Evolutionary conservation across 148 eudicot genomes (phyloP).

Genomic region (Chenopodium album): DNA sequence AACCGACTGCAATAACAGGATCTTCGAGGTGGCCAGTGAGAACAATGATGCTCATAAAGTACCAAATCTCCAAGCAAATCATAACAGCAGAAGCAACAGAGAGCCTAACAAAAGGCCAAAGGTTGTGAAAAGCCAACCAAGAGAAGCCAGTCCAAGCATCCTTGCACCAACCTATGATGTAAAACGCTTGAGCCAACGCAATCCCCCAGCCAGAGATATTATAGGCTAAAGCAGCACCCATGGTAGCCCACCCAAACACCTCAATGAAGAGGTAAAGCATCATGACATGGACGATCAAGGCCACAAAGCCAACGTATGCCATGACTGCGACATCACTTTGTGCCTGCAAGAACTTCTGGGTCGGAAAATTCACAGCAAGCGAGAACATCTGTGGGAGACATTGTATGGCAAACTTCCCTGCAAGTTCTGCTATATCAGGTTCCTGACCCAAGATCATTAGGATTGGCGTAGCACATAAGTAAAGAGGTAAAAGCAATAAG

Average conservation of each 20-base stretch:
- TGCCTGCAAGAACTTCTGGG: conserved; percentile 86
- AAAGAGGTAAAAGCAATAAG: conserved; percentile 59
- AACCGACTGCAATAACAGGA: conserved; percentile 85
- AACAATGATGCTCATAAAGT: conserved; percentile 90
- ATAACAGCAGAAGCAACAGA: conserved; percentile 86
- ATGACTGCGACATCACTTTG: conserved; percentile 74
- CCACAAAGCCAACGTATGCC: conserved; percentile 80
- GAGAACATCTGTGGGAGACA: conserved; percentile 91
- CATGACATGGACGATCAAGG: conserved; percentile 49
- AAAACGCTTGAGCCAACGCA: conserved; percentile 63
- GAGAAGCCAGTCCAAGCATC: conserved; percentile 84
- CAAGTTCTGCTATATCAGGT: conserved; percentile 62
- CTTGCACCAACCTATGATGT: conserved; percentile 74
- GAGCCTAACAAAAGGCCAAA: conserved; percentile 73
- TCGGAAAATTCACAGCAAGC: conserved; percentile 77
- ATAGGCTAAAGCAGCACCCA: conserved; percentile 78
- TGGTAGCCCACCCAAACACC: conserved; percentile 70
- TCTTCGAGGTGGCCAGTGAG: conserved; percentile 95
- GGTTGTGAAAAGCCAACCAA: conserved; percentile 73
- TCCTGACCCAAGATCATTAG: conserved; percentile 73
- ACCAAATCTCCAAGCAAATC: conserved; percentile 96
- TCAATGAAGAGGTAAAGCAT: conserved; percentile 58
- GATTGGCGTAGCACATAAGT: conserved; percentile 59
- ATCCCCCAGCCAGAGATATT: conserved; percentile 83
- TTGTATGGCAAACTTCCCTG: conserved; percentile 69